A percentile compares a stretch with the other conserved stretches of the same genome.
phyloP scores from a whole-genome alignment of 352 stramenopile genomes.

The Phytophthora hybrid region DNA sequence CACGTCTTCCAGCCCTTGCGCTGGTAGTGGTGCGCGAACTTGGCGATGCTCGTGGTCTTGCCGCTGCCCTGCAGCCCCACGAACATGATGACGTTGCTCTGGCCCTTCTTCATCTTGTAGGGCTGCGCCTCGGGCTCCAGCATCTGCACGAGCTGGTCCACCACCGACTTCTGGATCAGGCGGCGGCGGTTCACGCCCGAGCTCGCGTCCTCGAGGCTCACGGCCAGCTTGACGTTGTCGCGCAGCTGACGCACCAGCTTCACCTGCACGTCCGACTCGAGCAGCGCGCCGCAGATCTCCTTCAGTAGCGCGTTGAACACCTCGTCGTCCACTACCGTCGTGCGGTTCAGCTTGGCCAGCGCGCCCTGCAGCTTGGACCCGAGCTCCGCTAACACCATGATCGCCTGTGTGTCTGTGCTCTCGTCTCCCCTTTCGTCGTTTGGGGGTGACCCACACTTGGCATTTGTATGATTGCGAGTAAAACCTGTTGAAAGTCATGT shows the following conservation, averaged over 20 bases:
- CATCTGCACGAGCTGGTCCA: constrained; percentile 92
- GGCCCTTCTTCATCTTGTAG: constrained; percentile 93
- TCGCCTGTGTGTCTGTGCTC: constrained; percentile 1
- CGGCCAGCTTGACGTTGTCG: constrained; percentile 90
- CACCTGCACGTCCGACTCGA: constrained; percentile 92
- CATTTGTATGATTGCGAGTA: background rate
- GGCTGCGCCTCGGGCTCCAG: constrained; percentile 86
- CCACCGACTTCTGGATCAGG: constrained; percentile 92
- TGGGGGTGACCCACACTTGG: background rate
- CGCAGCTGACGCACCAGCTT: constrained; percentile 90
- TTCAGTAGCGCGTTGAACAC: constrained; percentile 91
- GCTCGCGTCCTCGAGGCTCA: constrained; percentile 83
- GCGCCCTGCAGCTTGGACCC: constrained; percentile 89
- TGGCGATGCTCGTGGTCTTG: constrained; percentile 99
- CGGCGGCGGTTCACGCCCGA: constrained; percentile 86
- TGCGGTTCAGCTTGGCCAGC: constrained; percentile 89
- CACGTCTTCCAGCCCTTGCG: constrained; percentile 97
- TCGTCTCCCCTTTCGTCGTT: constrained; percentile 4
- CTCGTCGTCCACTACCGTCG: constrained; percentile 91
- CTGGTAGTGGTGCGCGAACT: constrained; percentile 99
- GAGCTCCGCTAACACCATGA: constrained; percentile 92
- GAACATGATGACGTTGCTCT: constrained; percentile 95
- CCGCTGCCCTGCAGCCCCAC: constrained; percentile 95
- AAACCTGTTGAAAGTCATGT: background rate
- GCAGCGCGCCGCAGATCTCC: constrained; percentile 91